A percentile compares a stretch with the other conserved stretches of the same genome.
These are phyloP conservation scores for Adiantum capillusveneris DNA, from an alignment of 75 land plant genomes.

Conservation along the genomic window DNA sequence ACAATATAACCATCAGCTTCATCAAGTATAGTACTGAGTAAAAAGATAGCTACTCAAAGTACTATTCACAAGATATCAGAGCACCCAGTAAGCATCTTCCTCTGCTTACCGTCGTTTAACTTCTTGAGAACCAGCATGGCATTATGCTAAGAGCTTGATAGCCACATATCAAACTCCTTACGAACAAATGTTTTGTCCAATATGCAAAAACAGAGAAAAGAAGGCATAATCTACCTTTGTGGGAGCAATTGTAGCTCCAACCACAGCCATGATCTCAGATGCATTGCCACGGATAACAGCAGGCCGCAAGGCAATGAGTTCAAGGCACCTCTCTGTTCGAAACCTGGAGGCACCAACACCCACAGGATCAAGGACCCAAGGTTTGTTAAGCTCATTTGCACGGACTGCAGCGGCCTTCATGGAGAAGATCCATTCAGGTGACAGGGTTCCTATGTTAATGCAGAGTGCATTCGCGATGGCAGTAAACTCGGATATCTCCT, in stretches of 20 bases:
- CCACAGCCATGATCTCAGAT: constrained; percentile 87
- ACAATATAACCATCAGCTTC: too few relatives aligned
- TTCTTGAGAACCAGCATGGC: too few relatives aligned
- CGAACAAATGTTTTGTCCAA: too few relatives aligned
- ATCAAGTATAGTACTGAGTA: too few relatives aligned
- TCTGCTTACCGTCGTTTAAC: too few relatives aligned
- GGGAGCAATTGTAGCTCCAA: constrained; percentile 37
- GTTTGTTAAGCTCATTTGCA: constrained; percentile 36
- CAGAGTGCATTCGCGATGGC: constrained; percentile 59
- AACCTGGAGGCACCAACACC: constrained; percentile 73
- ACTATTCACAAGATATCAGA: too few relatives aligned
- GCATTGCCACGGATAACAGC: constrained; percentile 80
- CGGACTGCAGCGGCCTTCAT: constrained; percentile 65
- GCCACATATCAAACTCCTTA: too few relatives aligned
- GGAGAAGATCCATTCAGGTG: constrained; percentile 66
- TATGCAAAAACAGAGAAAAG: too few relatives aligned
- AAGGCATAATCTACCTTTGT: too few relatives aligned
- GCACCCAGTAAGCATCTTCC: too few relatives aligned
- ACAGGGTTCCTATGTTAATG: constrained; percentile 83
- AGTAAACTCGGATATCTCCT: constrained; percentile 79
- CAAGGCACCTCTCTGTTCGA: constrained; percentile 62
- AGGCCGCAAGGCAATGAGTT: constrained; percentile 48
- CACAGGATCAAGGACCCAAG: constrained; percentile 97
- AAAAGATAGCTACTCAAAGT: too few relatives aligned
- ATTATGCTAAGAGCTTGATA: too few relatives aligned